Conservation (phyloP, 2,329 filamentous ascomycete genomes). For the Rutstroemia sp. region DNA sequence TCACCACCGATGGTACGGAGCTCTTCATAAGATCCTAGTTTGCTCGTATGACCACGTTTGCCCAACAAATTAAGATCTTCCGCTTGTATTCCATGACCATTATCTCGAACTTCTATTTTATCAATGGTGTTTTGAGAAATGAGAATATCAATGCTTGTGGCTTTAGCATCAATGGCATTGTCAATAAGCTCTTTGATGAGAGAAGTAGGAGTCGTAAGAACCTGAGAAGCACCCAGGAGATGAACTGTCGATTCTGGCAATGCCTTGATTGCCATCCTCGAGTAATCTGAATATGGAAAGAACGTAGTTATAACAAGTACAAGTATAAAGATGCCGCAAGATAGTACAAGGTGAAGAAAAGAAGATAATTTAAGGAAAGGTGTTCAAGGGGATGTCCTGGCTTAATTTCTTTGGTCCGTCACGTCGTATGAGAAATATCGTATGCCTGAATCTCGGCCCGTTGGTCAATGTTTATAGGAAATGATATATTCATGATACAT, state of each 20-base stretch:
- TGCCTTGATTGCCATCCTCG: constrained; percentile 34
- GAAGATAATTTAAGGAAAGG: background rate
- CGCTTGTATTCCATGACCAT: constrained; percentile 61
- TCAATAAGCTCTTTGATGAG: constrained; percentile 73
- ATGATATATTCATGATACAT: too few relatives aligned
- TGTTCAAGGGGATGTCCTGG: too few relatives aligned
- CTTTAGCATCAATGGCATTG: constrained; percentile 66
- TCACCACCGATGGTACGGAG: constrained; percentile 46
- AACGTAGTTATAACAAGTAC: background rate
- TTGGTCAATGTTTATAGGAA: too few relatives aligned
- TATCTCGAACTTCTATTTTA: constrained; percentile 62
- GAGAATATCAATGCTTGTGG: constrained; percentile 57
- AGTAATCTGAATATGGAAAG: background rate
- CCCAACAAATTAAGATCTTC: constrained; percentile 57
- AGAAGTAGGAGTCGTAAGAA: constrained; percentile 50
- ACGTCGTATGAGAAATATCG: too few relatives aligned
- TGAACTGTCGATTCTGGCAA: constrained; percentile 43
- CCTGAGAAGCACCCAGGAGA: constrained; percentile 53
- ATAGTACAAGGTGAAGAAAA: too few relatives aligned
- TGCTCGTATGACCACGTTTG: constrained; percentile 66
- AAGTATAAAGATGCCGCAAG: background rate
- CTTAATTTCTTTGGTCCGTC: too few relatives aligned
- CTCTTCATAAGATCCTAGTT: constrained; percentile 58
- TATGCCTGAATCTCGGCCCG: too few relatives aligned
- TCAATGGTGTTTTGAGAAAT: constrained; percentile 61